Base-by-base conservation (phyloP, 345 rosid species). In the Gossypium ekmanianum region DNA sequence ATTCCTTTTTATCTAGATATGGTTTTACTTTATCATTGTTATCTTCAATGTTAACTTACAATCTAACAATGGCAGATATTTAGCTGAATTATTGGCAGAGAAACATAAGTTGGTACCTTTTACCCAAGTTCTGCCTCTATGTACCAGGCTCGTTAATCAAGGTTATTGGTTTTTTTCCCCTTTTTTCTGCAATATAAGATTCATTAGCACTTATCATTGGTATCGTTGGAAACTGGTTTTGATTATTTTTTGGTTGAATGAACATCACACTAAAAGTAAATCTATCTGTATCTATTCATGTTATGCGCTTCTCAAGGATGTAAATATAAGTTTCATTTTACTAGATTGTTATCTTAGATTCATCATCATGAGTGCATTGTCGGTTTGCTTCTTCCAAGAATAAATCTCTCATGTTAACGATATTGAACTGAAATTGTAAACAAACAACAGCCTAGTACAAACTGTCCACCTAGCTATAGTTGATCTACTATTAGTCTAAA, bases 1-100 rank as follows among this genome's bases (percentile, higher is more conserved):
- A 29, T 61, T 62, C 2, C 16, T 1, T 14, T 29, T 29, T 48
- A 10, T 71, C 29, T 75, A 47, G 73, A 48, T 80, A 8, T 26
- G 44, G 18, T 59, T n/a, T 55, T 54, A 50, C 58, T 11, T 22
- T 57, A 22, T 34, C 41, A 57, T 57, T 56, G 29, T 17, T 56
- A 20, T n/a, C 8, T 54, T 17, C 26, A 55, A 29, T 66, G n/a
- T 39, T 64, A 20, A 14, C 76, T 73, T 24, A 45, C 69, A 45
- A 14, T 52, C 24, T 48, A 48, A 48, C 20, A 27, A 71, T 74
- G 73, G 81, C 92, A 94, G 98, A 82, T 94, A 91, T 87, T 79
- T 91, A 85, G 83, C 91, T 66, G 98, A 94, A 74, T 80, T 94
- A 75, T 73, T 92, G 75, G 91, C 87, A n/a, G 98, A 94, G 88